phyloP scores from a whole-genome alignment of 345 rosid species.

The Murraya paniculata region DNA sequence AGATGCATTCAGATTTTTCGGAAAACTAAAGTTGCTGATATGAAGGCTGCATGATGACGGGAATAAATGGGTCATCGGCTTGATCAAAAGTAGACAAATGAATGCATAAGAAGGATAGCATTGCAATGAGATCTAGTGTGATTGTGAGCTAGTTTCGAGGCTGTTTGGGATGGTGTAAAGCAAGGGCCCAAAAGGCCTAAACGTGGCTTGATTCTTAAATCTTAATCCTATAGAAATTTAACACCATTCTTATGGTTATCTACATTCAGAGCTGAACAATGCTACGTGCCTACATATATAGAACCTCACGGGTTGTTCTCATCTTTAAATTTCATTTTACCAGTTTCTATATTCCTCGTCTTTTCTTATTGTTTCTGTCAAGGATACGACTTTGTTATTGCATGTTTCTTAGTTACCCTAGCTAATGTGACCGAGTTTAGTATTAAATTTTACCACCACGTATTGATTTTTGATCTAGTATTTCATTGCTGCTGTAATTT shows the following conservation, averaged over 20 bases:
- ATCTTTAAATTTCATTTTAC: neutral
- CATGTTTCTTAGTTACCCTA: neutral
- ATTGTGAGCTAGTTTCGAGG: slow-evolving; percentile 13
- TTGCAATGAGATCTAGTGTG: neutral
- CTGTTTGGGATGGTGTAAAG: neutral
- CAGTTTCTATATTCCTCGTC: neutral
- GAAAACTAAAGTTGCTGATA: neutral
- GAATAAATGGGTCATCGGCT: neutral
- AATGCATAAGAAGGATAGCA: neutral
- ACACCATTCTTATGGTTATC: neutral
- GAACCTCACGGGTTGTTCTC: neutral
- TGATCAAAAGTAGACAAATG: neutral
- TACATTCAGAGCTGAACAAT: neutral
- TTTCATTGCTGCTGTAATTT: neutral
- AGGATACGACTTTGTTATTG: neutral
- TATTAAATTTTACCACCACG: neutral
- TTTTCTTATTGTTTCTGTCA: neutral
- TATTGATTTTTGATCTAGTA: neutral
- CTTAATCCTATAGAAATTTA: neutral
- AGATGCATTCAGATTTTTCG: slow-evolving; percentile 7
- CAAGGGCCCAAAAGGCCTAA: neutral
- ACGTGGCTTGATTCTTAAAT: neutral
- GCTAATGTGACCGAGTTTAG: neutral
- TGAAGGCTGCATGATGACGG: neutral
- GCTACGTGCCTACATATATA: neutral